Evolutionary conservation across 345 rosid genomes (phyloP).

Genomic region (Pistacia atlantica): DNA sequence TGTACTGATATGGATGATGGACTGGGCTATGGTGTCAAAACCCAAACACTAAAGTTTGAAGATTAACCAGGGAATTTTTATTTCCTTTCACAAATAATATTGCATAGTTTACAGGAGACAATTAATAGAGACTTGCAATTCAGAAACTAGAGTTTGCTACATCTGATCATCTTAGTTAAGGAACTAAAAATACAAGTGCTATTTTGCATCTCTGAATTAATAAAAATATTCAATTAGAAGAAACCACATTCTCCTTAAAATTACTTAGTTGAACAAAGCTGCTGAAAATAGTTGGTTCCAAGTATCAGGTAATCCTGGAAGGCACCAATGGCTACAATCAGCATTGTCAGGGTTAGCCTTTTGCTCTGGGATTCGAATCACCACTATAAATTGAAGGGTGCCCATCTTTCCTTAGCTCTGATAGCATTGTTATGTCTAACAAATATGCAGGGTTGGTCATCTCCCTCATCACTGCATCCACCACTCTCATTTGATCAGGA

Average conservation of each 20-base stretch:
- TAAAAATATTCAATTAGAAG: constrained; percentile 9
- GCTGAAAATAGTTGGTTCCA: constrained; percentile 87
- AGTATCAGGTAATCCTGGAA: constrained; percentile 95
- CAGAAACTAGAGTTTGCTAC: neutral
- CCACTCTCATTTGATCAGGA: constrained; percentile 69
- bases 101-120: constrained; percentile 1
- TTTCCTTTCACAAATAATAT: constrained; percentile 7
- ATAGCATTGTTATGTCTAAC: constrained; percentile 85
- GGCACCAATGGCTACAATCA: constrained; percentile 99
- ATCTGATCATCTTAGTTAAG: neutral
- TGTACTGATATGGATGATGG: too few species aligned
- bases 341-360: constrained; percentile 71
- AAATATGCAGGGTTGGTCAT: constrained; percentile 60
- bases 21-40: too few species aligned
- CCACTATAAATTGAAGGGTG: constrained; percentile 97
- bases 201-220: constrained; percentile 14
- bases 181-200: constrained; percentile 12
- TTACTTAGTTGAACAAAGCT: constrained; percentile 48
- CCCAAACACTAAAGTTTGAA: too few species aligned
- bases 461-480: constrained; percentile 54
- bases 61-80: neutral
- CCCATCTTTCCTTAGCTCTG: constrained; percentile 81
- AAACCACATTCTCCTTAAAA: neutral
- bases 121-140: neutral
- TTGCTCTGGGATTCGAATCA: constrained; percentile 60